Evolutionary conservation across 1,139 yeast species (phyloP).

Genomic region (Yamadazyma triangularis): DNA sequence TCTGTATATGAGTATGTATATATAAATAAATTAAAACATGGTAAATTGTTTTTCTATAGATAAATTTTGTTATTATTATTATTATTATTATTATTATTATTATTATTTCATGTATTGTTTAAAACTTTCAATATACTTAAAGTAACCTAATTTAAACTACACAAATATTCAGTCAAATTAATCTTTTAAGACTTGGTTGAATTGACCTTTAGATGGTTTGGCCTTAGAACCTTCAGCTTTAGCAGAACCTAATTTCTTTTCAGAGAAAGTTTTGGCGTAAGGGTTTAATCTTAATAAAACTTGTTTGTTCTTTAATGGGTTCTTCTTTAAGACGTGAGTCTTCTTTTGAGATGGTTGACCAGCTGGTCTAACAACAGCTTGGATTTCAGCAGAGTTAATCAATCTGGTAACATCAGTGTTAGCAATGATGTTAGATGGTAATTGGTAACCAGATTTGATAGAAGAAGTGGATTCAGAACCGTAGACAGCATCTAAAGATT

Average conservation of each 20-base stretch:
- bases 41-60: too few species aligned
- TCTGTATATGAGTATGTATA: too few species aligned
- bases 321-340: constrained; percentile 95
- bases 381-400: constrained; percentile 99
- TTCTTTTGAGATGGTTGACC: constrained; percentile 93
- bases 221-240: constrained; percentile 65
- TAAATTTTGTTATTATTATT: too few species aligned
- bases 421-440: constrained; percentile 91
- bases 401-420: constrained; percentile 96
- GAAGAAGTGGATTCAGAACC: constrained; percentile 87
- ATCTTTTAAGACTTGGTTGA: constrained; percentile 61
- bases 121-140: too few species aligned
- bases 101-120: too few species aligned
- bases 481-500: constrained; percentile 95
- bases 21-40: too few species aligned
- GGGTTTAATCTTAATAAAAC: constrained; percentile 98
- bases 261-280: constrained; percentile 95
- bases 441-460: constrained; percentile 82
- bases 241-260: constrained; percentile 84
- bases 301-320: constrained; percentile 99
- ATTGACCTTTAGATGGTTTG: constrained; percentile 70
- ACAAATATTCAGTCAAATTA: constrained; percentile 17
- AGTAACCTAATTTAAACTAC: too few species aligned
- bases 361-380: constrained; percentile 95
- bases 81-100: too few species aligned